Base-by-base conservation (phyloP, 306 rosid species). In the Crataegus laevigata region DNA sequence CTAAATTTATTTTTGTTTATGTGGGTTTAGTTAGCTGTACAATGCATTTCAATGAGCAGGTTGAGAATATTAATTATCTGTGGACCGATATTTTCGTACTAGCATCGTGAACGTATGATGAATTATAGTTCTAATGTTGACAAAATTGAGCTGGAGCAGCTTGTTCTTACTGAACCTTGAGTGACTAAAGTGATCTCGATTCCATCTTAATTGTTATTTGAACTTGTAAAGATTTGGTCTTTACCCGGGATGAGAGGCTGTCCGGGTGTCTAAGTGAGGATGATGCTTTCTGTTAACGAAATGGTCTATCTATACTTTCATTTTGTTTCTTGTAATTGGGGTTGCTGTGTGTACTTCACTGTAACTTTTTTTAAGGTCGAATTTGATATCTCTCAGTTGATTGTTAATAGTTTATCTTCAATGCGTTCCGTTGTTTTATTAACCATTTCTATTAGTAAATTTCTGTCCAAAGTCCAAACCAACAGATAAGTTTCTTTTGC, bases 401-500 rank as follows among this genome's bases (percentile, higher is more conserved):
- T 47, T 15, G 54, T 1, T 47, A 15, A 6, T 47, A 0, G 8
- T 4, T 47, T 47, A 47, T 47, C 8, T 47, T 47, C 0, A 1
- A 47, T 17, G 3, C 0, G 21, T 47, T 47, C 54, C 54, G 15
- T 47, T 15, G 3, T 47, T 17, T 42, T 47, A 17, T 4, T 38
- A 15, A 50, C 5, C 5, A 21, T 45, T 54, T 26, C 55, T 51
- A 4, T 11, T 50, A 64, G 71, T 71, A 43, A 51, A 71, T 61
- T 79, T 59, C 40, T 80, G 54, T 81, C 28, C 22, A 63, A 65
- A 71, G 54, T 81, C 28, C 22, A 63, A 65, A 71, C 11, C 61
- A 57, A 25, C 57, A 25, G 42, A 3, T 59, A 3, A 17, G 26
- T 19, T 52, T 40, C 78, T 80, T 75, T 24, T 69, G 69, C 34